These are phyloP conservation scores for Ustilago sp. DNA, from an alignment of 1,284 basidiomycete genomes.

Conservation along the genomic window DNA sequence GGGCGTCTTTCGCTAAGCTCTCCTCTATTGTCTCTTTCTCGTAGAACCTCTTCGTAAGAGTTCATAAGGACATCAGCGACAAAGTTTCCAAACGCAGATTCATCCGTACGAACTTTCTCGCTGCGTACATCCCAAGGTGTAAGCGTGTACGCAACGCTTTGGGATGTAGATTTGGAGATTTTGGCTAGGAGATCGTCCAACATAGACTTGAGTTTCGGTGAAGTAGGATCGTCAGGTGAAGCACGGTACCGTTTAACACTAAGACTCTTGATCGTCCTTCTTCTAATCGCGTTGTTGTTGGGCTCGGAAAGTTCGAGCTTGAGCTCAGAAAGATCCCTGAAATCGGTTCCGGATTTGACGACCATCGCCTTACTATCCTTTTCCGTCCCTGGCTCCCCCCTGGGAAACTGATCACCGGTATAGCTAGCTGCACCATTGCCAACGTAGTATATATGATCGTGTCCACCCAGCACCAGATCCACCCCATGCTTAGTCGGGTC, in stretches of 20 bases:
- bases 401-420: constrained; percentile 77
- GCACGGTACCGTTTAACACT: constrained; percentile 78
- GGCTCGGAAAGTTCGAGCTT: constrained; percentile 76
- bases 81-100: constrained; percentile 88
- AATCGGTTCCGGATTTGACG: constrained; percentile 90
- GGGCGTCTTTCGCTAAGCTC: constrained; percentile 35
- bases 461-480: constrained; percentile 87
- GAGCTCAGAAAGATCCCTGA: constrained; percentile 85
- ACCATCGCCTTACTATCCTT: constrained; percentile 74
- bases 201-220: constrained; percentile 75
- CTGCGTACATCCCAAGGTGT: constrained; percentile 82
- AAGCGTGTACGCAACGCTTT: constrained; percentile 77
- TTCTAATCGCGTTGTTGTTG: constrained; percentile 74
- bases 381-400: constrained; percentile 77
- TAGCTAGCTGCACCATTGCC: constrained; percentile 80
- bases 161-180: constrained; percentile 77
- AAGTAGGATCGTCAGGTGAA: constrained; percentile 76
- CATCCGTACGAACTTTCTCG: constrained; percentile 77
- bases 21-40: constrained; percentile 73
- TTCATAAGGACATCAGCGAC: constrained; percentile 87
- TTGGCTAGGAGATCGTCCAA: constrained; percentile 78
- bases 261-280: constrained; percentile 77
- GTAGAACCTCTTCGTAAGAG: constrained; percentile 84
- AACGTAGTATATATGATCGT: constrained; percentile 88
- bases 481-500: constrained; percentile 77